A percentile compares a stretch with the other conserved stretches of the same genome.
Evolutionary conservation across 148 eudicot genomes (phyloP).

Genomic region (Rheum nobile): DNA sequence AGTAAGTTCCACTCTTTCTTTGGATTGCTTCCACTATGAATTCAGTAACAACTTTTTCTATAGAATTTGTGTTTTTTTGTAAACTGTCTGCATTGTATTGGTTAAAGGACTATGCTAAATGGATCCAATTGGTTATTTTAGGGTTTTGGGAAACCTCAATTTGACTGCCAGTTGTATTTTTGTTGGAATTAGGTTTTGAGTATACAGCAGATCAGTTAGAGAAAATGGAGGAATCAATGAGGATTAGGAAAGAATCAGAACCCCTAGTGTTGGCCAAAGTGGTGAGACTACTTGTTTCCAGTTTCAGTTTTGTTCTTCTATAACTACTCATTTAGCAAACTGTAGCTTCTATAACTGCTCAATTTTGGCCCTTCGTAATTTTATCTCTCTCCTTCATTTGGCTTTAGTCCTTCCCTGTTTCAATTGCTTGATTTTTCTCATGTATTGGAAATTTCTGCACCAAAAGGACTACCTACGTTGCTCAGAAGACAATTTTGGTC

Average conservation of each 20-base stretch:
- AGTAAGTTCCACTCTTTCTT: slow-evolving; percentile 18
- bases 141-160: neutral
- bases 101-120: no score
- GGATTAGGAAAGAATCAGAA: slow-evolving; percentile 51
- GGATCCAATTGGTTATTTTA: neutral
- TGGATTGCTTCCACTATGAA: neutral
- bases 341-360: no score
- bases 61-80: no score
- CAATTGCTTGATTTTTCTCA: no score
- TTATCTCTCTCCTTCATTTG: no score
- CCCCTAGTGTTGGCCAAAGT: slow-evolving; percentile 55
- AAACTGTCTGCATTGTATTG: no score
- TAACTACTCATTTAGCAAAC: neutral
- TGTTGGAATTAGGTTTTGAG: slow-evolving; percentile 33
- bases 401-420: no score
- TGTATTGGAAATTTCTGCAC: no score
- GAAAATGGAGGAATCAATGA: slow-evolving; percentile 74
- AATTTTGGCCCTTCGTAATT: no score
- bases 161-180: neutral
- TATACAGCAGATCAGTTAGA: slow-evolving; percentile 57
- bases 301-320: neutral
- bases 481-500: no score
- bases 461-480: no score
- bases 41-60: no score
- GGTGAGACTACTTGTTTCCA: slow-evolving; percentile 31